phyloP scores from a whole-genome alignment of 768 basidiomycete species.

The Lentinus brumalis region DNA sequence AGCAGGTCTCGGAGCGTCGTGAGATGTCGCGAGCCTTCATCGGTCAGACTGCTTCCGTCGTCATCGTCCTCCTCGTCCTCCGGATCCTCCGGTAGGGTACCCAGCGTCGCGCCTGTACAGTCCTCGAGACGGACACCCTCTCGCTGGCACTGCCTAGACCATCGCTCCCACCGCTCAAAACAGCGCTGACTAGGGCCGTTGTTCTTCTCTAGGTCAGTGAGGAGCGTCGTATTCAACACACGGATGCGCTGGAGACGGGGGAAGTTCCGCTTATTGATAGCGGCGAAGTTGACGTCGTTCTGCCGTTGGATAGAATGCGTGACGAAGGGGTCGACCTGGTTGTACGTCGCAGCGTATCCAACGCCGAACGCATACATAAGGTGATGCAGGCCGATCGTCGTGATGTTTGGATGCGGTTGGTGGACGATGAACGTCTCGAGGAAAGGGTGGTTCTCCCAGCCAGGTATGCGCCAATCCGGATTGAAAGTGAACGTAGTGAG shows the following conservation, averaged over 20 bases:
- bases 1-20: conserved; percentile 55
- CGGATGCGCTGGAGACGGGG: conserved; percentile 63
- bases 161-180: conserved; percentile 63
- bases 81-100: conserved; percentile 40
- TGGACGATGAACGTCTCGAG: conserved; percentile 42
- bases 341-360: conserved; percentile 49
- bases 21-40: conserved; percentile 31
- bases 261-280: conserved; percentile 56
- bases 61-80: conserved; percentile 37
- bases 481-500: conserved; percentile 72
- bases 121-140: conserved; percentile 68
- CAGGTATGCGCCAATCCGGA: conserved; percentile 64
- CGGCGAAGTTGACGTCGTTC: conserved; percentile 68
- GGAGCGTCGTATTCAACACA: conserved; percentile 54
- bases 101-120: conserved; percentile 69
- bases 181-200: conserved; percentile 47
- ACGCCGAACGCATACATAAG: conserved; percentile 71
- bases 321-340: conserved; percentile 44
- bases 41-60: conserved; percentile 25
- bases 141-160: conserved; percentile 58
- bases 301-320: conserved; percentile 45
- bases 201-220: conserved; percentile 58
- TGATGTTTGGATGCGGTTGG: conserved; percentile 58
- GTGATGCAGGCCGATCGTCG: conserved; percentile 68
- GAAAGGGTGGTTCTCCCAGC: conserved; percentile 25